Base-by-base conservation (phyloP, 768 basidiomycete genomes). In the Suillus discolor region DNA sequence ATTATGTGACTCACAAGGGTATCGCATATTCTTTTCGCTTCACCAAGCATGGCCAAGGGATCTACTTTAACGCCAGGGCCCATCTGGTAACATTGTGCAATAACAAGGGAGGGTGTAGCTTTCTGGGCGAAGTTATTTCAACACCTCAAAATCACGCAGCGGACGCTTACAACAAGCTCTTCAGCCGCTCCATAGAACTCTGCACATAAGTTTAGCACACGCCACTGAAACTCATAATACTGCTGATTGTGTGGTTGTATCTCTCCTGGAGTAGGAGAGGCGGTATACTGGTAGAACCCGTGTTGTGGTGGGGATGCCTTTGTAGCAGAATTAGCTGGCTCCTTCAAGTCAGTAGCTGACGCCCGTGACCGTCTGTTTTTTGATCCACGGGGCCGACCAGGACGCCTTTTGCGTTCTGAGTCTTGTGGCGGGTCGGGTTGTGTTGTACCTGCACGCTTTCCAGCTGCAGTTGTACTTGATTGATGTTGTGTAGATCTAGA, bases 171-270 rank as follows among this genome's bases (percentile, higher is more conserved):
- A 65, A 94, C 84, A 55, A 94, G 84, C 75, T 94, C 92, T 75
- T 93, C 92, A 20, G 92, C 92, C 7, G 92, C 92, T 34, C 87
- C 89, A 77, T 94, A 94, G 74, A 94, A 94, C 73, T 94, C 92
- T 1, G 90, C 88, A 75, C 92, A 94, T 47, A 94, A 79, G 71
- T 92, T 92, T 65, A 93, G 75, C 47, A 92, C 86, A 62, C 91
- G 87, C 92, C 92, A 93, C 74, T 93, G 92, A 71, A 93, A 93
- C 72, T 93, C 91, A 75, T 91, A 92, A 75, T 91, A 93, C 71
- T 88, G 87, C 67, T 91, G 89, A 73, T 91, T 91, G 68, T 89
- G 86, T 3, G 87, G 80, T 64, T 84, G 85, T 31, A 88, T 79
- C 54, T 81, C 82, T 15, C 84, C 79, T 31, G 83, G 75, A 36